These are phyloP conservation scores for Parmelia sp. DNA, from an alignment of 495 filamentous ascomycete genomes.

Conservation along the genomic window DNA sequence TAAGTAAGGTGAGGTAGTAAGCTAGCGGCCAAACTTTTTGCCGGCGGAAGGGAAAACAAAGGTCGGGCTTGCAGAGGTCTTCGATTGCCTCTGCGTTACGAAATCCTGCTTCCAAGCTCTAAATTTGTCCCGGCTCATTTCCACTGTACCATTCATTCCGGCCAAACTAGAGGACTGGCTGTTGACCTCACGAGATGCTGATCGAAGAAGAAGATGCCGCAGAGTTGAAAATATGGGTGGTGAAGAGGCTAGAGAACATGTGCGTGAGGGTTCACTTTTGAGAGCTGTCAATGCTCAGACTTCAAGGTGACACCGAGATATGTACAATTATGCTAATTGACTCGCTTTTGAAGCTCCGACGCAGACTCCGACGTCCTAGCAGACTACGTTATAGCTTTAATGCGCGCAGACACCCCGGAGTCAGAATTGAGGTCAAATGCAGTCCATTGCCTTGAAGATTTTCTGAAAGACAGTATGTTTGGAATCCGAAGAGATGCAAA, in stretches of 20 bases:
- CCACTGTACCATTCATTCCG: not conserved
- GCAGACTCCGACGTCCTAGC: conserved; percentile 92
- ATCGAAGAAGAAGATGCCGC: conserved; percentile 69
- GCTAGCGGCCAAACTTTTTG: conserved; percentile 5
- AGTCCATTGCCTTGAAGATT: conserved; percentile 76
- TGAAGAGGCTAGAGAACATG: conserved; percentile 87
- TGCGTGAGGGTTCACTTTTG: conserved; percentile 41
- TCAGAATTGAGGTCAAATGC: conserved; percentile 67
- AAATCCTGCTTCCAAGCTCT: not conserved
- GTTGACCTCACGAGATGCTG: conserved; percentile 49
- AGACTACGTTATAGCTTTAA: conserved; percentile 89
- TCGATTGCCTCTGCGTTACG: not conserved
- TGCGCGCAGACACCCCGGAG: conserved; percentile 71
- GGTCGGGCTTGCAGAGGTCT: not conserved
- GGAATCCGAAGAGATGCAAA: not conserved
- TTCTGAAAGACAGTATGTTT: conserved; percentile 69
- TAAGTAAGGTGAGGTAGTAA: not conserved
- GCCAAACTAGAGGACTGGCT: not conserved
- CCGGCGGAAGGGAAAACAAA: not conserved
- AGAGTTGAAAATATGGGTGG: conserved; percentile 80
- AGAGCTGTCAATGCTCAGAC: not conserved
- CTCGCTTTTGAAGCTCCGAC: conserved; percentile 58
- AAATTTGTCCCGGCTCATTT: not conserved
- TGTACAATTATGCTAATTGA: not conserved
- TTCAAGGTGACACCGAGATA: not conserved